phyloP scores from a whole-genome alignment of 2,329 filamentous ascomycete genomes.

The Colletotrichum lupini region DNA sequence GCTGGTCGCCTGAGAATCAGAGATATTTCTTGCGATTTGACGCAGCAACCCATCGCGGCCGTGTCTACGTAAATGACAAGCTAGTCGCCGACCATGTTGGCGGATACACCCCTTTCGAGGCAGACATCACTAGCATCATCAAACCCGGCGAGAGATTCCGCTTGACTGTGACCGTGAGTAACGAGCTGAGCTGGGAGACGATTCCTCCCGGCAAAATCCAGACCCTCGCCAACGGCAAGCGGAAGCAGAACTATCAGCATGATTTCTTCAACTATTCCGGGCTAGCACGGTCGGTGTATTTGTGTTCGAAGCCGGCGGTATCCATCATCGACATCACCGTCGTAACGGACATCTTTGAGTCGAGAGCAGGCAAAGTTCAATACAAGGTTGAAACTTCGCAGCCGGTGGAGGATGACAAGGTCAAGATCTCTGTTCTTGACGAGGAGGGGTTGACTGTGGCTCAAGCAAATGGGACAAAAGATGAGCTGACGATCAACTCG shows the following conservation, averaged over 20 bases:
- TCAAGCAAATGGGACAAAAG: constrained; percentile 21
- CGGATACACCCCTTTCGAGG: constrained; percentile 44
- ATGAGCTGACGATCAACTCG: constrained; percentile 34
- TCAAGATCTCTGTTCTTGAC: constrained; percentile 21
- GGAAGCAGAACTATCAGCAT: constrained; percentile 42
- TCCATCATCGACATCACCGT: constrained; percentile 41
- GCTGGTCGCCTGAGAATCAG: constrained; percentile 29
- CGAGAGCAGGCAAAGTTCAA: constrained; percentile 11
- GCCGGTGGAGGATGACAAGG: background rate
- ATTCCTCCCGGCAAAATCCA: constrained; percentile 41
- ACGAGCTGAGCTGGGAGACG: constrained; percentile 43
- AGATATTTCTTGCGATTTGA: constrained; percentile 41
- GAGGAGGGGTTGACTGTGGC: constrained; percentile 26
- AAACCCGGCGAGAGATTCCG: constrained; percentile 39
- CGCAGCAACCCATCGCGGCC: constrained; percentile 42
- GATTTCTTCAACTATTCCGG: constrained; percentile 47
- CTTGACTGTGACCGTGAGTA: constrained; percentile 45
- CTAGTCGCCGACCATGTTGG: constrained; percentile 41
- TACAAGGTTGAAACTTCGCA: constrained; percentile 29
- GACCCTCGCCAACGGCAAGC: constrained; percentile 34
- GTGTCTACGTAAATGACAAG: constrained; percentile 42
- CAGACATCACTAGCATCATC: constrained; percentile 39
- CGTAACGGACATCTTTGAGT: constrained; percentile 36
- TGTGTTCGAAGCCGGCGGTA: constrained; percentile 40
- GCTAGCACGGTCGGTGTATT: constrained; percentile 42